Percentiles rank a stretch among this genome's conserved stretches.
These are phyloP conservation scores for Pseudogymnoascus sp. DNA, from an alignment of 2,329 filamentous ascomycete species.

Conservation along the genomic window DNA sequence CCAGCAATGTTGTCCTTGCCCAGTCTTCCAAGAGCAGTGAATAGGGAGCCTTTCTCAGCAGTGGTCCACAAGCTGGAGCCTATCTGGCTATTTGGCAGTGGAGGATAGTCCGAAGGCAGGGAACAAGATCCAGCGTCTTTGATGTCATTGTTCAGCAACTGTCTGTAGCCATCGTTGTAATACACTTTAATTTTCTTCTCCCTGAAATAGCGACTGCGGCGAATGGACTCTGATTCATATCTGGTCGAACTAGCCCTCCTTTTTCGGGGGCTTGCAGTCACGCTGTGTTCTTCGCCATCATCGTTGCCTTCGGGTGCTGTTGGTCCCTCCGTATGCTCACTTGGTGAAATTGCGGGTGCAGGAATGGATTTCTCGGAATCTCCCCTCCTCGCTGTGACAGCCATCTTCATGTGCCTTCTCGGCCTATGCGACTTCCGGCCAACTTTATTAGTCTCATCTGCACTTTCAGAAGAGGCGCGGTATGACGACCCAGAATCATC, in stretches of 20 bases:
- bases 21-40: slow-evolving; percentile 52
- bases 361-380: neutral
- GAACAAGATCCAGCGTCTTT: slow-evolving; percentile 36
- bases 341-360: neutral
- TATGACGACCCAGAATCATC: neutral
- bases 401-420: neutral
- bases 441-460: neutral
- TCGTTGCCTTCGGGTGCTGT: neutral
- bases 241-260: neutral
- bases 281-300: neutral
- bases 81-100: slow-evolving; percentile 45
- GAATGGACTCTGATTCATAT: neutral
- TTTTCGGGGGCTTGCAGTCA: neutral
- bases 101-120: slow-evolving; percentile 23
- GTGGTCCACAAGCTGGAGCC: slow-evolving; percentile 63
- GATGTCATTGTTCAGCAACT: slow-evolving; percentile 48
- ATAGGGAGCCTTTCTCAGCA: slow-evolving; percentile 63
- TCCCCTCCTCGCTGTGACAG: neutral
- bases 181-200: slow-evolving; percentile 25
- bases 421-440: neutral
- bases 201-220: neutral
- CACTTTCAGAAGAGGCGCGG: neutral
- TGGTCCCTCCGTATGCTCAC: neutral
- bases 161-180: slow-evolving; percentile 42
- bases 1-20: slow-evolving; percentile 53